Base-by-base conservation (phyloP, 169 alveolate species). In the Toxoplasma gondii region DNA sequence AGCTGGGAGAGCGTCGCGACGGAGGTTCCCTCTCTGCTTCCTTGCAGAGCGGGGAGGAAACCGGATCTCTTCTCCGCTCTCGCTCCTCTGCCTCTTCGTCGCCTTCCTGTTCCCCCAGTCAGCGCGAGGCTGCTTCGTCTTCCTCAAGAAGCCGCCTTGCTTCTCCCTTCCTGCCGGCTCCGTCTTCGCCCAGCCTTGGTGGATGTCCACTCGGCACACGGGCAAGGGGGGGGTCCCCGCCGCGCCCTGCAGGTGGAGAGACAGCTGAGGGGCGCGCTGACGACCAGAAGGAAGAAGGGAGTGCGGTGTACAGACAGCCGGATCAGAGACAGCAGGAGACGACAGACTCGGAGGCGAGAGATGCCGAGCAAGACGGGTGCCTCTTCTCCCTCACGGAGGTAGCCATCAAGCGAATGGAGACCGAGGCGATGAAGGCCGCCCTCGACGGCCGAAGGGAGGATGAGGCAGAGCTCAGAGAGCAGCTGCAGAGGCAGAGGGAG, bases 401-500 rank as follows among this genome's bases (percentile, higher is more conserved):
- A n/a, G n/a, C 39, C 2, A 74, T 74, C 27, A 74, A 74, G 84
- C 17, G 19, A n/a, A 74, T 36, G 84, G 84, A 74, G 84, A 36
- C 10, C 0, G 84, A 34, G 84, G 44, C 39, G 12, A 36, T 34
- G 84, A 36, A 74, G 44, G 84, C 84, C 22, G 84, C 84, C 45
- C 84, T 74, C 27, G 84, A 74, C 12, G 84, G 84, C 17, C 84
- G 84, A 9, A 31, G 84, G n/a, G 84, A 74, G 7, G 84, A 74
- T 44, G 84, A 74, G 22, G 84, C 84, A 24, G 84, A 31, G 49
- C 10, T 74, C 27, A 0, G 84, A 4, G 84, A 74, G 44, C 84
- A 74, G 84, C 84, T 74, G 44, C 84, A 74, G 44, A 31, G 27
- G 19, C 84, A 74, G 84, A 1, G 84, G n/a, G 84, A 74, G n/a